Base-by-base conservation (phyloP, 1,139 yeast genomes). In the Kodamaea anthophila region DNA sequence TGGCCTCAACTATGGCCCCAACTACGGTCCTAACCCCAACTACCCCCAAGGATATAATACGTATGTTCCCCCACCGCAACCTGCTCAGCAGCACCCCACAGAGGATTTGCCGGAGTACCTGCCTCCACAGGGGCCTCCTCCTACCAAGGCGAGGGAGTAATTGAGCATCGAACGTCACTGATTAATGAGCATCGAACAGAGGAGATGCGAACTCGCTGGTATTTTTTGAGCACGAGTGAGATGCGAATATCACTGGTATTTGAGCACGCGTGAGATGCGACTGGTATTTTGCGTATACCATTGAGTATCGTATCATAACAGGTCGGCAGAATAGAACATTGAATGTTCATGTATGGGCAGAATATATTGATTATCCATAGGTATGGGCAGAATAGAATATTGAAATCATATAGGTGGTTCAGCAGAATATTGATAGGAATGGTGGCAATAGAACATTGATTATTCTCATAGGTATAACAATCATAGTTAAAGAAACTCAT, bases 91-190 rank as follows among this genome's bases (percentile, higher is more conserved):
- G 5, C 20, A 23, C 13, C n/a, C 15, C 26, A 23, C 6, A 23
- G 13, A 5, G 24, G 24, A 22, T 5, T 33, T 36, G 5, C 41
- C 41, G 3, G 42, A 36, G 6, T 46, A 39, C 21, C 33, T 36
- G 15, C 38, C 49, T 23, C 53, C 53, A n/a, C 40, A 35, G 1
- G 52, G 53, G 4, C 53, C 53, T 7, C 53, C 53, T 4, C 51
- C 51, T 9, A 42, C 51, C 5, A 47, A 46, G 14, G 4, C 18
- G 18, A 26, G 21, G 24, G 15, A 4, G 9, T 24, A 23, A 24
- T 21, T 16, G 10, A 15, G 5, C 18, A 9, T 9, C 9, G 8
- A 6, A 16, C 18, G 8, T 6, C 9, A 16, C 18, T 16, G 18
- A 16, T 9, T 16, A 9, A 9, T 16, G n/a, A n/a, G n/a, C n/a